Evolutionary conservation across 2,329 filamentous ascomycete species (phyloP).

Genomic region (Aspergillus amoenus): DNA sequence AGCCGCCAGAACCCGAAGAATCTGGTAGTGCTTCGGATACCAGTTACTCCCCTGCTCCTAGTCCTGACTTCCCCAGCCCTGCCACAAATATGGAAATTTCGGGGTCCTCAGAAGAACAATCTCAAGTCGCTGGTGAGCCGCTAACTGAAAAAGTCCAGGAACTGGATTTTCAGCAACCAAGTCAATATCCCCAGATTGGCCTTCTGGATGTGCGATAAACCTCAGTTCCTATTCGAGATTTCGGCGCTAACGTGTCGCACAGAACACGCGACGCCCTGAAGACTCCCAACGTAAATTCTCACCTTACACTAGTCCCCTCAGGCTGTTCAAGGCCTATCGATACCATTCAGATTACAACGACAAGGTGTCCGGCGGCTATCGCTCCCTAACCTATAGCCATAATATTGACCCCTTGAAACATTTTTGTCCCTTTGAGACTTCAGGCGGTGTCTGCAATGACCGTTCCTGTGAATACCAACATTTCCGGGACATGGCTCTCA

Average conservation of each 20-base stretch:
- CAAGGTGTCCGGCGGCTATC: conserved; percentile 71
- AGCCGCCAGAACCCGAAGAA: conserved; percentile 51
- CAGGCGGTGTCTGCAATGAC: conserved; percentile 72
- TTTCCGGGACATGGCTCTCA: conserved; percentile 69
- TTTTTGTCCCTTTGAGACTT: conserved; percentile 74
- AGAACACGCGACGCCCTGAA: conserved; percentile 26
- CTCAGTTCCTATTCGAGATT: conserved; percentile 14
- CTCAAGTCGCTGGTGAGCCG: conserved; percentile 26
- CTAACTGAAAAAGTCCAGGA: conserved; percentile 35
- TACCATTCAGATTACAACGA: conserved; percentile 77
- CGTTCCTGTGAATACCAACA: conserved; percentile 75
- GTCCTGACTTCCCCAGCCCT: conserved; percentile 38
- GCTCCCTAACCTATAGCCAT: conserved; percentile 91
- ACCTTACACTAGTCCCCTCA: conserved; percentile 81
- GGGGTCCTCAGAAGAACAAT: conserved; percentile 21
- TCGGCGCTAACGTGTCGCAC: conserved; percentile 27
- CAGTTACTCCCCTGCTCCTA: conserved; percentile 44
- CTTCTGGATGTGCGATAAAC: conserved; percentile 34
- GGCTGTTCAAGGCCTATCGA: conserved; percentile 81
- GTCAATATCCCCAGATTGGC: conserved; percentile 26
- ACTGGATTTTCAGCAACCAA: conserved; percentile 21
- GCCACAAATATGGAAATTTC: conserved; percentile 25
- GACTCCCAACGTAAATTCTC: conserved; percentile 41
- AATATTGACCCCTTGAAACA: conserved; percentile 74
- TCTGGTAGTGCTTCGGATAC: conserved; percentile 27